Percentiles rank a stretch among this genome's conserved stretches.
phyloP scores from a whole-genome alignment of 805 yeast genomes.

The Maudiozyma barnettii region DNA sequence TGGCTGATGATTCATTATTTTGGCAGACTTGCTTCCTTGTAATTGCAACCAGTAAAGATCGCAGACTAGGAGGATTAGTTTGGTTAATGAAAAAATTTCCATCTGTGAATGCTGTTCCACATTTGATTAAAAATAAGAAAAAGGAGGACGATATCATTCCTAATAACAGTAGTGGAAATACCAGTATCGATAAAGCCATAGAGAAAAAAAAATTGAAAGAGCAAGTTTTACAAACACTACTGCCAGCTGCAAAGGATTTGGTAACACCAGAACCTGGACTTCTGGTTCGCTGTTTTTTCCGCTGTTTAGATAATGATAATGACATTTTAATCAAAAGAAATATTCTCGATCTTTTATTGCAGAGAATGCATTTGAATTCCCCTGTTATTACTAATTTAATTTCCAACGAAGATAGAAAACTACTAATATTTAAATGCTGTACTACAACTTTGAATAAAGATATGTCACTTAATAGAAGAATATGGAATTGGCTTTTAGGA shows the following conservation, averaged over 20 bases:
- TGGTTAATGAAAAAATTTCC: slow-evolving; percentile 64
- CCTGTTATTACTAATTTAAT: slow-evolving; percentile 42
- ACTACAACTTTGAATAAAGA: slow-evolving; percentile 69
- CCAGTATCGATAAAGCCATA: slow-evolving; percentile 2
- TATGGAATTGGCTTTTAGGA: slow-evolving; percentile 90
- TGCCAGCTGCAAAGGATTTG: slow-evolving; percentile 49
- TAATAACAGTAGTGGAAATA: not conserved
- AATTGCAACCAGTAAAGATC: slow-evolving; percentile 69
- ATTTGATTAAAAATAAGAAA: slow-evolving; percentile 14
- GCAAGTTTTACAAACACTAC: slow-evolving; percentile 28
- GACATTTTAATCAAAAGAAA: slow-evolving; percentile 76
- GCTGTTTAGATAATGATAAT: slow-evolving; percentile 57
- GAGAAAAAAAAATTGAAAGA: slow-evolving; percentile 9
- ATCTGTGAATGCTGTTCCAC: slow-evolving; percentile 35
- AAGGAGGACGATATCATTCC: slow-evolving; percentile 2
- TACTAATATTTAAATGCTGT: slow-evolving; percentile 54
- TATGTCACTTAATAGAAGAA: slow-evolving; percentile 87
- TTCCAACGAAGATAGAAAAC: slow-evolving; percentile 43
- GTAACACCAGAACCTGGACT: slow-evolving; percentile 73
- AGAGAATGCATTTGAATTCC: slow-evolving; percentile 58
- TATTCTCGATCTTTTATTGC: slow-evolving; percentile 67
- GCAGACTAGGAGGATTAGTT: slow-evolving; percentile 71
- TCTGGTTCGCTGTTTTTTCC: slow-evolving; percentile 60
- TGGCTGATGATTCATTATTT: slow-evolving; percentile 63
- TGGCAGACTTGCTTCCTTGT: slow-evolving; percentile 78